Percentiles rank a stretch among this genome's conserved stretches.
Evolutionary conservation across 1,284 basidiomycete genomes (phyloP).

Genomic region (Cutaneotrichosporon curvatum): DNA sequence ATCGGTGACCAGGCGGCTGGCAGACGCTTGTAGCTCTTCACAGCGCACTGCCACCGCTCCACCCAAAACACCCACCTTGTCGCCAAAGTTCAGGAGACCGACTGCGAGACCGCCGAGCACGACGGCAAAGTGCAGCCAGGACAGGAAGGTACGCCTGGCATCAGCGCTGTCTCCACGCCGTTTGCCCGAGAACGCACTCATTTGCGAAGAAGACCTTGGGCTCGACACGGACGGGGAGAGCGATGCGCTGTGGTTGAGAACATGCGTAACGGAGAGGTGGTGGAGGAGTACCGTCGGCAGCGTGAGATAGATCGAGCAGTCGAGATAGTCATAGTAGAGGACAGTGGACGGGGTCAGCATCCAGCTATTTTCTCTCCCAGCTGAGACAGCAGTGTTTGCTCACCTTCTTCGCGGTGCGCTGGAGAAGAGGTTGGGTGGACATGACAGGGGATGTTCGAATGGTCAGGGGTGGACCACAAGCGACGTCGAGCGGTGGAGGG

Average conservation of each 20-base stretch:
- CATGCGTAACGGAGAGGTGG: neutral
- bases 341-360: too few species aligned
- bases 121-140: slow-evolving; percentile 94
- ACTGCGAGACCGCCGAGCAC: slow-evolving; percentile 86
- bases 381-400: too few species aligned
- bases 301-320: neutral
- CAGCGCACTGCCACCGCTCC: too few species aligned
- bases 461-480: neutral
- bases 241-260: slow-evolving; percentile 58
- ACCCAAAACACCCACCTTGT: slow-evolving; percentile 56
- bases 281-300: slow-evolving; percentile 13
- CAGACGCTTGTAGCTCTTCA: too few species aligned
- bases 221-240: slow-evolving; percentile 86
- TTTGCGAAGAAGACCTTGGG: slow-evolving; percentile 89
- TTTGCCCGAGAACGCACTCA: slow-evolving; percentile 53
- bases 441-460: slow-evolving; percentile 49
- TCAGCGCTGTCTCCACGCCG: neutral
- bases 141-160: slow-evolving; percentile 66
- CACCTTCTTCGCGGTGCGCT: slow-evolving; percentile 81
- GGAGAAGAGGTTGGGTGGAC: slow-evolving; percentile 97
- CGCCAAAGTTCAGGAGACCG: slow-evolving; percentile 95
- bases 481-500: neutral
- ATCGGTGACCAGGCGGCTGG: too few species aligned
- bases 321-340: too few species aligned
- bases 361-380: too few species aligned